Percentiles rank a stretch among this genome's conserved stretches.
Conservation (phyloP, 106 monocot genomes). For the Dendrobium catenatum region DNA sequence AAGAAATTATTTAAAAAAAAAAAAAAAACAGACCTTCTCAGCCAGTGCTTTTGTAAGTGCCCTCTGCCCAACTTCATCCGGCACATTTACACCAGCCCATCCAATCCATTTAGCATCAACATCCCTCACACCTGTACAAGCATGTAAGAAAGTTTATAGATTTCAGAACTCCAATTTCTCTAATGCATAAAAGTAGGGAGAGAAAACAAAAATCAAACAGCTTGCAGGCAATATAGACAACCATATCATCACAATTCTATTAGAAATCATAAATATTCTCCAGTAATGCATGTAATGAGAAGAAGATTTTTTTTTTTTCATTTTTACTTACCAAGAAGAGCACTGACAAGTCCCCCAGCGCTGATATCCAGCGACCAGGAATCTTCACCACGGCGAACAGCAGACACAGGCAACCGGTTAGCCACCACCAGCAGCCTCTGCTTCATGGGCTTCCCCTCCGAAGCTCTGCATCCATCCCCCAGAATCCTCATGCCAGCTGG, state of each 20-base stretch:
- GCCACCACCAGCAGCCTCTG: constrained; percentile 93
- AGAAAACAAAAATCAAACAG: too few species aligned
- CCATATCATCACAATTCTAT: background rate
- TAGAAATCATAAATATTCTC: background rate
- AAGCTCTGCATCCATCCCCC: constrained; percentile 10
- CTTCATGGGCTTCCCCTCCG: constrained; percentile 38
- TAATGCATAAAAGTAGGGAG: too few species aligned
- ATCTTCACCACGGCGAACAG: constrained; percentile 74
- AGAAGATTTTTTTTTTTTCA: background rate
- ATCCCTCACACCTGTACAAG: constrained; percentile 69
- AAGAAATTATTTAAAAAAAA: background rate
- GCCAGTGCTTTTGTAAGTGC: constrained; percentile 84
- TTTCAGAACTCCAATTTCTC: too few species aligned
- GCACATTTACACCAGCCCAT: constrained; percentile 98
- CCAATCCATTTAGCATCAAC: constrained; percentile 99
- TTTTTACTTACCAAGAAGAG: constrained; percentile 56
- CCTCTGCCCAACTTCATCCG: constrained; percentile 80
- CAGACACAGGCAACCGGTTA: constrained; percentile 86
- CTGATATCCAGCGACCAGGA: constrained; percentile 93
- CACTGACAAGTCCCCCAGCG: constrained; percentile 89
- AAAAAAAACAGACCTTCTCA: constrained; percentile 41
- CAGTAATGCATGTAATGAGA: background rate
- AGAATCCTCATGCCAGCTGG: constrained; percentile 4
- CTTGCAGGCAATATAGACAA: too few species aligned
- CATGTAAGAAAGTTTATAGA: background rate